phyloP scores from a whole-genome alignment of 2,329 filamentous ascomycete genomes.

The Fusarium sp. region DNA sequence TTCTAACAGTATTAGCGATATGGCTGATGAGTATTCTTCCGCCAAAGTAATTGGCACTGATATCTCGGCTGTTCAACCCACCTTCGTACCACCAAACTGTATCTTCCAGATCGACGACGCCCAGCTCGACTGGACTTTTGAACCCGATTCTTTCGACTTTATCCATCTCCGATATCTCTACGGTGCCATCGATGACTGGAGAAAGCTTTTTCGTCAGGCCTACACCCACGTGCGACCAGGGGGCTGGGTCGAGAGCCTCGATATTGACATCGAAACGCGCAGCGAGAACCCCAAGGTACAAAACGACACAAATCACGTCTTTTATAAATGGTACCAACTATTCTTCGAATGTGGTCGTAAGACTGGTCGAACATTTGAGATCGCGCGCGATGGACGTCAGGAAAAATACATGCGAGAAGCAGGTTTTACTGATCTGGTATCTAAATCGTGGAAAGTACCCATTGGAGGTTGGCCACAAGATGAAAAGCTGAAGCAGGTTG shows the following conservation, averaged over 20 bases:
- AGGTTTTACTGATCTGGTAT: slow-evolving; percentile 31
- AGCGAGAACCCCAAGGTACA: slow-evolving; percentile 31
- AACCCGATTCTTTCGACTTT: slow-evolving; percentile 62
- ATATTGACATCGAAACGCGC: slow-evolving; percentile 31
- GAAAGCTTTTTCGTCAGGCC: slow-evolving; percentile 63
- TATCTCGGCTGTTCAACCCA: slow-evolving; percentile 51
- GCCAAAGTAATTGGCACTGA: slow-evolving; percentile 51
- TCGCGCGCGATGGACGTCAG: slow-evolving; percentile 36
- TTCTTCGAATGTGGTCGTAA: slow-evolving; percentile 43
- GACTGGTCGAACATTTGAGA: slow-evolving; percentile 44
- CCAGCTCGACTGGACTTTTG: slow-evolving; percentile 57
- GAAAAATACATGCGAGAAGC: slow-evolving; percentile 34
- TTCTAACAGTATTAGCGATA: slow-evolving; percentile 30
- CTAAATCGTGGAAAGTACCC: slow-evolving; percentile 28
- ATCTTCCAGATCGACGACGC: slow-evolving; percentile 52
- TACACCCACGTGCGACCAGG: slow-evolving; percentile 59
- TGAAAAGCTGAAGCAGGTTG: slow-evolving; percentile 30
- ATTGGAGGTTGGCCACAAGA: slow-evolving; percentile 35
- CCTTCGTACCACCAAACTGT: slow-evolving; percentile 47
- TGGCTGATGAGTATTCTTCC: slow-evolving; percentile 47
- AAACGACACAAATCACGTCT: slow-evolving; percentile 31
- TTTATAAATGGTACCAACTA: slow-evolving; percentile 31
- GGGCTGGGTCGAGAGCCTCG: slow-evolving; percentile 36
- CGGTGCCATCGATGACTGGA: slow-evolving; percentile 68
- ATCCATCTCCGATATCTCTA: slow-evolving; percentile 68